Evolutionary conservation across 257 asterid genomes (phyloP).

Genomic region (Scutellaria barbata): DNA sequence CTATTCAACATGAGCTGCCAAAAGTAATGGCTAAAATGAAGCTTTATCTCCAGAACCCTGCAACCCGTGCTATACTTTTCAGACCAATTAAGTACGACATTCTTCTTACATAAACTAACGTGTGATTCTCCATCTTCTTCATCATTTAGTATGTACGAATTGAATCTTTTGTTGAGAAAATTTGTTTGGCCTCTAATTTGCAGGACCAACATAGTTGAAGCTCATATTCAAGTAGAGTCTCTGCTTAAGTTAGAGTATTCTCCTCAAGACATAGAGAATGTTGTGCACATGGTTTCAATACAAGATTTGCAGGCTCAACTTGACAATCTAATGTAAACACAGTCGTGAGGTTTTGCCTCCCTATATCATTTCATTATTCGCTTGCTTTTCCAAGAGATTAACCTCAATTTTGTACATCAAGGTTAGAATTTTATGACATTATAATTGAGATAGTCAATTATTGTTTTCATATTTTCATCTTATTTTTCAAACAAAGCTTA

Average conservation of each 20-base stretch:
- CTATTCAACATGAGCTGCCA: constrained; percentile 84
- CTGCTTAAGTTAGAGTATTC: constrained; percentile 81
- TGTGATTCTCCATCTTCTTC: not conserved
- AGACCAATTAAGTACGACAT: constrained; percentile 87
- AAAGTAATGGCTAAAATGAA: constrained; percentile 83
- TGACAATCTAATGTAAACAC: constrained; percentile 60
- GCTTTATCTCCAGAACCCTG: constrained; percentile 93
- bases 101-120: not conserved
- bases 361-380: not conserved
- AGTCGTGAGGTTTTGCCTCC: not conserved
- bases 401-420: not conserved
- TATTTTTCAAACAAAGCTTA: too few relatives aligned
- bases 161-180: not conserved
- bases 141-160: not conserved
- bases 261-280: constrained; percentile 64
- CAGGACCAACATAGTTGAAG: constrained; percentile 95
- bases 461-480: too few relatives aligned
- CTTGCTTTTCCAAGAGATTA: not conserved
- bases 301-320: constrained; percentile 81
- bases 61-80: constrained; percentile 93
- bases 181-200: constrained; percentile 35
- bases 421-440: not conserved
- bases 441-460: too few relatives aligned
- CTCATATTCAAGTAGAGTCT: constrained; percentile 77
- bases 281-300: constrained; percentile 58